Base-by-base conservation (phyloP, 2,329 filamentous ascomycete species). In the Aspergillus sp. region DNA sequence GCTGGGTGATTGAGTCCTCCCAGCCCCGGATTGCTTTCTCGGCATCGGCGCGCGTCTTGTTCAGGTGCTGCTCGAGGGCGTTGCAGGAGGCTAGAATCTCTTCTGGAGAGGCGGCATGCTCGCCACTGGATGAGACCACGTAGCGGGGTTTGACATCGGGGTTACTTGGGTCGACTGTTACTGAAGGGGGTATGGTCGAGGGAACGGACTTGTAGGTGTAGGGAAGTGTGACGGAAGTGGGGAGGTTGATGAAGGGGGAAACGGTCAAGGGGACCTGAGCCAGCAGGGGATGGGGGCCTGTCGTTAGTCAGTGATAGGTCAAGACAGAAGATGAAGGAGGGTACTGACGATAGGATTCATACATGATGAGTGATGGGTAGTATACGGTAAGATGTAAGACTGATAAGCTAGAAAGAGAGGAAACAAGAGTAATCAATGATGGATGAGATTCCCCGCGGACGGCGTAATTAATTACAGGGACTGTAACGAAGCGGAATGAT, bases 161-260 rank as follows among this genome's bases (percentile, higher is more conserved):
- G 66, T 80, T 73, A 60, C 69, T 75, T 47, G 76, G 75, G 60
- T 84, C 79, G 60, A 83, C 83, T 7, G 87, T 84, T 36, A 86
- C 83, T 1, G 90, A 90, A 1, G 87, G 87, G 0, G 95, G 94
- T 0, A 98, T 86, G 2, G 92, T 90, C 0, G 92, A 94, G 0
- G 94, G 91, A 72, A 98, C 89, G 10, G 88, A 85, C 74, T 93
- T 94, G 84, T 97, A 98, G 68, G 92, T 96, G 81, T 98, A 98
- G 23, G 95, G 94, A 7, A 99, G 86, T 0, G 93, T 96, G 19
- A 93, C 90, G 25, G 94, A 90, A 30, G 91, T 89, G 10, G 95
- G 95, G 32, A 99, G 88, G 62, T 89, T 90, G 70, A 98, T 87
- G 80, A 97, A 97, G 25, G 95, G 95, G 3, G 94, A 97, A 48